Percentiles rank a stretch among this genome's conserved stretches.
phyloP scores from a whole-genome alignment of 2,329 filamentous ascomycete genomes.

The Xylariaceae sp. region DNA sequence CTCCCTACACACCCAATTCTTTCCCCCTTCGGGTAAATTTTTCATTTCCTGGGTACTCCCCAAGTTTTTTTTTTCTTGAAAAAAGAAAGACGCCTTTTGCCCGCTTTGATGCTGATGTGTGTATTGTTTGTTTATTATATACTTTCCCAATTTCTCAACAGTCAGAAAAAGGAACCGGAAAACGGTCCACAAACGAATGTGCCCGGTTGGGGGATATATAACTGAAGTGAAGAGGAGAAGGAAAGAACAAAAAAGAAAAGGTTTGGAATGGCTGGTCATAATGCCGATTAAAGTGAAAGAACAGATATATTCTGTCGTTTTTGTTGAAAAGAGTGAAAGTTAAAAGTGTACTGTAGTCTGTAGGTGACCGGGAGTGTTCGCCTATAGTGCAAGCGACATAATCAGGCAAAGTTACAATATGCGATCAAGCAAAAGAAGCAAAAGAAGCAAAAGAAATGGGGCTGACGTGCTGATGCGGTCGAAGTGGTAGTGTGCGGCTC shows the following conservation, averaged over 20 bases:
- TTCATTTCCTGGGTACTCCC: background rate
- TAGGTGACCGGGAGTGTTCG: too few relatives aligned
- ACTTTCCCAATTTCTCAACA: background rate
- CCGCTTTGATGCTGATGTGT: slow-evolving; percentile 11
- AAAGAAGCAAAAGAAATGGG: background rate
- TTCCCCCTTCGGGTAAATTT: background rate
- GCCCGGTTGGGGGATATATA: slow-evolving; percentile 4
- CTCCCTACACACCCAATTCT: background rate
- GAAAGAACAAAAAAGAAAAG: too few relatives aligned
- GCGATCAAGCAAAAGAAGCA: background rate
- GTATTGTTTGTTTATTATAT: slow-evolving; percentile 8
- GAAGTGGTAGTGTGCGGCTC: background rate
- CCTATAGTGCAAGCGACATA: too few relatives aligned
- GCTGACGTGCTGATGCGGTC: background rate
- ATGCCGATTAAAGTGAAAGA: slow-evolving; percentile 5
- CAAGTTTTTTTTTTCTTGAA: background rate
- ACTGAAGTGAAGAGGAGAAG: background rate
- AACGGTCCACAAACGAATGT: slow-evolving; percentile 13
- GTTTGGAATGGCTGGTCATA: slow-evolving; percentile 1
- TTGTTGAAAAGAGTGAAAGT: background rate
- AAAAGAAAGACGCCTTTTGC: background rate
- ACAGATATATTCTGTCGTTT: background rate
- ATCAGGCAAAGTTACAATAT: background rate
- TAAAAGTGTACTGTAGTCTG: background rate
- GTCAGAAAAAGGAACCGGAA: background rate